Base-by-base conservation (phyloP, 179 eudicot genomes). In the Heliamphora pulchella region DNA sequence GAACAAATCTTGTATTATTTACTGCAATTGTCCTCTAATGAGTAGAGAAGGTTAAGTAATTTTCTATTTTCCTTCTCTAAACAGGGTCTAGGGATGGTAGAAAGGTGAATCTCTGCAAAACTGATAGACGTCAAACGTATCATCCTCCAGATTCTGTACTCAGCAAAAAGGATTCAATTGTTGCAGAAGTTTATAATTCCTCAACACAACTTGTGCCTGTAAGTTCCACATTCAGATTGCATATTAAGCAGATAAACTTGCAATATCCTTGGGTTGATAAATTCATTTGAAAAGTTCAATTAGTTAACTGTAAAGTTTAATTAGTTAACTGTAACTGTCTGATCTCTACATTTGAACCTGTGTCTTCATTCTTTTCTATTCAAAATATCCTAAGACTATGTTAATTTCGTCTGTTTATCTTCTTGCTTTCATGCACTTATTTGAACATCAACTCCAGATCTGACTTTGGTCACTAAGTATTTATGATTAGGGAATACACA, bases 71-170 rank as follows among this genome's bases (percentile, higher is more conserved):
- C 18, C 65, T 46, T 85, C 43, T 84, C 62, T 51, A 51, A 76
- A 70, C 85, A 88, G 90, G 90, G 50, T 54, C 48, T 70, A 61
- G 41, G 79, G 80, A 80, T 80, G 81, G 77, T 47, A 82, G 78
- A 66, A 78, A 74, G 48, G n/a, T 47, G 47, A 48, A 13, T 64
- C 22, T 50, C 20, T n/a, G 64, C 61, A 65, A 9, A 10, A 53
- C 75, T 39, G 86, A 81, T 39, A 76, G 84, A 58, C 88, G 89
- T 10, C 68, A 80, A 44, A 84, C 83, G 5, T 88, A 83, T 61
- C 77, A 74, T 13, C 83, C 82, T 6, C 76, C 77, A 88, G 62
- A 79, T 77, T 81, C 82, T 17, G 17, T 73, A 73, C 44, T 43
- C 77, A 71, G 75, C 55, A 69, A 82, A 47, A 77, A 79, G 57